Evolutionary conservation across 1,139 yeast genomes (phyloP).

Genomic region (Pneumocystis oryctolagi): DNA sequence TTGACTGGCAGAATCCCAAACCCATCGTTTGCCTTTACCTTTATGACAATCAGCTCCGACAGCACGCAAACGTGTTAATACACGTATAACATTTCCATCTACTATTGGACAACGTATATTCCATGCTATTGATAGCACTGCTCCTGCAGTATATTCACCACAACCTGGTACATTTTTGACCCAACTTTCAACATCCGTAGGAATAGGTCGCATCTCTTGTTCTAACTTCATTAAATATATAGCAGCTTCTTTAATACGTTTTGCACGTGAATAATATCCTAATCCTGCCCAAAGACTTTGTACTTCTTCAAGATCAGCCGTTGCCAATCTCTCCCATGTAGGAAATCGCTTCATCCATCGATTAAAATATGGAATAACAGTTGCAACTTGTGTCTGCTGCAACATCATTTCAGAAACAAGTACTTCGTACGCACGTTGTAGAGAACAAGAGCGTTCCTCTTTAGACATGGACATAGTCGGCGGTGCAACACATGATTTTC

Average conservation of each 20-base stretch:
- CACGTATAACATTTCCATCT: slow-evolving; percentile 13
- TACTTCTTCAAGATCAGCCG: slow-evolving; percentile 8
- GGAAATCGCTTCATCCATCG: slow-evolving; percentile 12
- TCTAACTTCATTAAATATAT: slow-evolving; percentile 3
- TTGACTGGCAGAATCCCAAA: slow-evolving; percentile 9
- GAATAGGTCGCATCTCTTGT: slow-evolving; percentile 1
- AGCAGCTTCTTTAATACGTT: slow-evolving; percentile 9
- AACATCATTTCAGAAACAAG: slow-evolving; percentile 13
- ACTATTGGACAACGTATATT: slow-evolving; percentile 8
- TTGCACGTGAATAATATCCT: slow-evolving; percentile 12
- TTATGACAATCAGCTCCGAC: slow-evolving; percentile 9
- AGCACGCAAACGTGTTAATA: slow-evolving; percentile 10
- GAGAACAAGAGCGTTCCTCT: background rate
- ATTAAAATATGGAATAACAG: slow-evolving; percentile 11
- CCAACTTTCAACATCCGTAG: slow-evolving; percentile 9
- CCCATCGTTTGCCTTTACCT: slow-evolving; percentile 8
- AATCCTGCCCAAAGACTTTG: slow-evolving; percentile 13
- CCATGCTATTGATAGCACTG: slow-evolving; percentile 11
- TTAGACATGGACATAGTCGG: background rate
- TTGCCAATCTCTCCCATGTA: slow-evolving; percentile 6
- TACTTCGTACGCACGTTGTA: slow-evolving; percentile 9
- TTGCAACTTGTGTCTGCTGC: slow-evolving; percentile 13
- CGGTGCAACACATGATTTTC: slow-evolving; percentile 3
- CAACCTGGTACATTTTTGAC: slow-evolving; percentile 12
- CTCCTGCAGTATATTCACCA: slow-evolving; percentile 14